These are phyloP conservation scores for Lactifluus echinatus DNA, from an alignment of 768 basidiomycete genomes.

Conservation along the genomic window DNA sequence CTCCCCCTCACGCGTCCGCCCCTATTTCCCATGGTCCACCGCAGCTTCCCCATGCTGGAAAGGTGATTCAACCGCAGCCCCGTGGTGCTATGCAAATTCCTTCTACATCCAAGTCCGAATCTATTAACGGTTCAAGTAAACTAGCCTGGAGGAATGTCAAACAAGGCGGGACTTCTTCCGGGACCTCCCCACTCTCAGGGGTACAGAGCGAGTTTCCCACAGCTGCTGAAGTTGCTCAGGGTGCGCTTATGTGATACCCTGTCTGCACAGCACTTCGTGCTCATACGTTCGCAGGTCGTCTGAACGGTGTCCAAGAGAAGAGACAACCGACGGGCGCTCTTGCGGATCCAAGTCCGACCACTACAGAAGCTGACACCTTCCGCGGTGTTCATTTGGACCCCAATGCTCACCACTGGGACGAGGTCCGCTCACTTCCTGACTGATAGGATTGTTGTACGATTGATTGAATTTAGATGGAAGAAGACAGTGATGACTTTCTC, in stretches of 20 bases:
- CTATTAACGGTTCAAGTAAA: conserved; percentile 28
- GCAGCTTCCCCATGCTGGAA: conserved; percentile 50
- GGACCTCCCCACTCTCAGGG: conserved; percentile 35
- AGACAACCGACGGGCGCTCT: conserved; percentile 40
- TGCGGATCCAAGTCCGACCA: conserved; percentile 48
- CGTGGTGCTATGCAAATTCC: conserved; percentile 30
- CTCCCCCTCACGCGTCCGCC: conserved; percentile 26
- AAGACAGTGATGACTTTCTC: conserved; percentile 87
- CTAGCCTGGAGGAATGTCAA: conserved; percentile 68
- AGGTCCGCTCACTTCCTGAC: conserved; percentile 46
- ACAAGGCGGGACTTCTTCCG: conserved; percentile 23
- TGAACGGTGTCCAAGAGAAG: conserved; percentile 30
- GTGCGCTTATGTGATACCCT: conserved; percentile 33
- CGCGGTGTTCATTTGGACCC: conserved; percentile 89
- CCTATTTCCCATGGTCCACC: conserved; percentile 29
- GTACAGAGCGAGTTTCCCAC: conserved; percentile 81
- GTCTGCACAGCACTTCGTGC: background rate
- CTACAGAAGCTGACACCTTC: conserved; percentile 89
- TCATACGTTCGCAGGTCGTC: conserved; percentile 17
- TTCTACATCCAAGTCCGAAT: conserved; percentile 25
- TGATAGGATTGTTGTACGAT: background rate
- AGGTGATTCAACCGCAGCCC: conserved; percentile 62
- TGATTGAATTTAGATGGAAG: conserved; percentile 51
- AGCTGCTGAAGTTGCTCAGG: conserved; percentile 88
- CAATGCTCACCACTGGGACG: conserved; percentile 96